These are phyloP conservation scores for Pseudogymnoascus sp. DNA, from an alignment of 2,329 filamentous ascomycete species.

Conservation along the genomic window DNA sequence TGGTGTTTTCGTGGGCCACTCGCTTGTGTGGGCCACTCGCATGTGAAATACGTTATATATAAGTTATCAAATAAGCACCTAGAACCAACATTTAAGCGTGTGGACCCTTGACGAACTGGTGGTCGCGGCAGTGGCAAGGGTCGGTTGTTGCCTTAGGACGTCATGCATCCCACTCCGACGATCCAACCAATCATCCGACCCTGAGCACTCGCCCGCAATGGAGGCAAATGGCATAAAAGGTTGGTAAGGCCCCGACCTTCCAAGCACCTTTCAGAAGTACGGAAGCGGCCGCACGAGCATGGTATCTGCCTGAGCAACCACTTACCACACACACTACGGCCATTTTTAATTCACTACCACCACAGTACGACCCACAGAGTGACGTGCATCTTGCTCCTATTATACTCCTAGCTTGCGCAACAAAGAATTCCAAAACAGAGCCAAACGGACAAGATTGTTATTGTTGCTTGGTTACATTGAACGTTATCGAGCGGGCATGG, in stretches of 20 bases:
- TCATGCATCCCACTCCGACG: neutral
- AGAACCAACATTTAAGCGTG: neutral
- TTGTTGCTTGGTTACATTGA: neutral
- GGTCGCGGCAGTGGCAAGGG: constrained; percentile 3
- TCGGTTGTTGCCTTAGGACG: constrained; percentile 5
- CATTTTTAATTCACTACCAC: constrained; percentile 8
- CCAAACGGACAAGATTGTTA: neutral
- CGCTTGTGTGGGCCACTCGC: no score
- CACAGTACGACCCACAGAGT: constrained; percentile 5
- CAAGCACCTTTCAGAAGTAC: constrained; percentile 9
- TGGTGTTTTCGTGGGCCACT: no score
- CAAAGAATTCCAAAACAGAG: neutral
- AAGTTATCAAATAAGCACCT: neutral
- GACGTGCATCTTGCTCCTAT: neutral
- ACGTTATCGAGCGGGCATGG: neutral
- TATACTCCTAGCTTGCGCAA: neutral
- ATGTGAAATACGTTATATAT: neutral
- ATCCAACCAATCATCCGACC: neutral
- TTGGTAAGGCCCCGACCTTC: constrained; percentile 7
- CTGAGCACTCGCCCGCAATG: neutral
- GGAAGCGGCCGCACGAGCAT: constrained; percentile 10
- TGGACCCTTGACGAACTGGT: constrained; percentile 2
- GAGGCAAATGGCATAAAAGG: constrained; percentile 10
- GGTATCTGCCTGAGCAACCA: constrained; percentile 9
- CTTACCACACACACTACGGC: no score